Percentiles rank a stretch among this genome's conserved stretches.
Conservation (phyloP, 257 asterid species). For the Haberlea rhodopensis region DNA sequence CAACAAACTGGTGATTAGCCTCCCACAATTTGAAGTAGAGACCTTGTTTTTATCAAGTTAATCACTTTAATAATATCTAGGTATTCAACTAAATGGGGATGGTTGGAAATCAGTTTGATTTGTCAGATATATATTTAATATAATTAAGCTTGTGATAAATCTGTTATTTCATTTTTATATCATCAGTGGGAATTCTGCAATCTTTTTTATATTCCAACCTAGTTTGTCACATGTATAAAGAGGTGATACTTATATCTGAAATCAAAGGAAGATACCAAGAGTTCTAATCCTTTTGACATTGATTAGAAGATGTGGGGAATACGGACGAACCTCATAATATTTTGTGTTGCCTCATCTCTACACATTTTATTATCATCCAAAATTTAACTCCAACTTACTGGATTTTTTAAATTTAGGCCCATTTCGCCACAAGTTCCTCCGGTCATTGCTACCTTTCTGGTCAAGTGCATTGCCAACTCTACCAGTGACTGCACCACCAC, state of each 20-base stretch:
- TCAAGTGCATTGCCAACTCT: constrained; percentile 81
- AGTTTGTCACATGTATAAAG: too few relatives aligned
- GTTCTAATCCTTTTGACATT: too few relatives aligned
- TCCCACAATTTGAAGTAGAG: background rate
- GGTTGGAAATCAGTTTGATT: background rate
- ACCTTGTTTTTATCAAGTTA: background rate
- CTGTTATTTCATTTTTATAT: too few relatives aligned
- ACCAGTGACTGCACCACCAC: constrained; percentile 90
- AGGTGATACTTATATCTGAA: too few relatives aligned
- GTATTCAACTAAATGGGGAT: background rate
- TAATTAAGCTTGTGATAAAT: too few relatives aligned
- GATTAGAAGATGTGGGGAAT: background rate
- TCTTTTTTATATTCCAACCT: too few relatives aligned
- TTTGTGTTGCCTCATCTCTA: background rate
- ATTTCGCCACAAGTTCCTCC: constrained; percentile 68
- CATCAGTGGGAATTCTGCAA: too few relatives aligned
- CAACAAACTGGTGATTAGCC: background rate
- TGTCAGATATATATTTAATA: too few relatives aligned
- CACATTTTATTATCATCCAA: background rate
- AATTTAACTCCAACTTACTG: constrained; percentile 19
- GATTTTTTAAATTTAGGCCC: constrained; percentile 55
- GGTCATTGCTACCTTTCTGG: constrained; percentile 93
- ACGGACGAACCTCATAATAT: background rate
- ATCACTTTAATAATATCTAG: background rate
- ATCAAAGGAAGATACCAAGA: too few relatives aligned